Evolutionary conservation across 179 eudicot species (phyloP), one percentile per base, ranked within the genome.

Genomic region (Amaranthus tricolor): DNA sequence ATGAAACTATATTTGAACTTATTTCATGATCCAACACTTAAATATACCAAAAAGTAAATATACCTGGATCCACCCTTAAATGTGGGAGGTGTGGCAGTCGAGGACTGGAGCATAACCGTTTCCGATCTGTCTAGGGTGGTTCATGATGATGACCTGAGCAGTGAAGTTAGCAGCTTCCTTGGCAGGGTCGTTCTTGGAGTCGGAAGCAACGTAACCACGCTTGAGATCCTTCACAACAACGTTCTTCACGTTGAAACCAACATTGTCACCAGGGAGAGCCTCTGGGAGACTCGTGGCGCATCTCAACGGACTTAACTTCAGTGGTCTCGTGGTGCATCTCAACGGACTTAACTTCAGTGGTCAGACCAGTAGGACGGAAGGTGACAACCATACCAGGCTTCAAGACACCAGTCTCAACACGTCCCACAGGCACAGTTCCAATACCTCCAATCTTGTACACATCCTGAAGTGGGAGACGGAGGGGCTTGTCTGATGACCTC

Each of bases 131-230:
- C 83, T 79, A 9, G 83, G 83, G 76, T 80, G 83, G 83, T 75
- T 79, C 82, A 79, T 79, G 78, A 79, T 78, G 73, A 78, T 78
- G 48, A 78, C 81, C 68, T 78, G 81, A 45, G 81, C 54, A 40
- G 67, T 72, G 60, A 79, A 74, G 78, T 45, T 74, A 6, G 87
- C 87, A 0, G 87, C 87, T 24, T 76, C 86, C 76, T 81, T 84
- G 6, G 80, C 84, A 0, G 86, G 86, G 73, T 84, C 86, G 5
- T 81, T 83, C 82, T 84, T 84, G 47, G 83, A 83, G 79, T 83
- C 81, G 0, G 85, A 83, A 9, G 85, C 85, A 45, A 83, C 85
- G 50, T 5, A 79, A 56, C 85, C 85, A 77, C 81, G 85, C 79
- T 83, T 83, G 74, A 83, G 76, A 83, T 83, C 85, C 83, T 83